Evolutionary conservation across 495 filamentous ascomycete species (phyloP).

Genomic region (Daldinia concentrica): DNA sequence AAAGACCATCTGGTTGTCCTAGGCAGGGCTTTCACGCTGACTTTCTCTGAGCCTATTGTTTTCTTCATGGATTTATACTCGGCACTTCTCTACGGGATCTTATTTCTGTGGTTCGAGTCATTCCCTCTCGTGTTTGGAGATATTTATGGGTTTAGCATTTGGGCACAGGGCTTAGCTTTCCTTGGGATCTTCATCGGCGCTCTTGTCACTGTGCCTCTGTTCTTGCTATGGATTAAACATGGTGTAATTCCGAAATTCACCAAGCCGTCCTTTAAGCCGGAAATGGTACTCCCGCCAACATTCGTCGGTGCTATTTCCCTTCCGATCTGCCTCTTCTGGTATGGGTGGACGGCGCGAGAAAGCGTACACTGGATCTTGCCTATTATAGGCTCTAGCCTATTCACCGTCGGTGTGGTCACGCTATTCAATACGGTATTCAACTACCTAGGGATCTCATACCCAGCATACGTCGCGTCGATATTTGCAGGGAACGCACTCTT

Average conservation of each 20-base stretch:
- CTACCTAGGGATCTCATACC: slow-evolving; percentile 53
- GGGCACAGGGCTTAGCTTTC: neutral
- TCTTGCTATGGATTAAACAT: neutral
- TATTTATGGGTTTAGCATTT: slow-evolving; percentile 22
- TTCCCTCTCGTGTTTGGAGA: slow-evolving; percentile 76
- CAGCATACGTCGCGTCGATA: slow-evolving; percentile 54
- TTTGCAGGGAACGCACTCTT: slow-evolving; percentile 60
- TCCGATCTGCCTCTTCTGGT: slow-evolving; percentile 61
- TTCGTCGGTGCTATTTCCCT: slow-evolving; percentile 52
- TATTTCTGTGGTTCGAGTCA: slow-evolving; percentile 85
- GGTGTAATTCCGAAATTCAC: slow-evolving; percentile 15
- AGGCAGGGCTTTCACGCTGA: slow-evolving; percentile 49
- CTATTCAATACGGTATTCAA: slow-evolving; percentile 65
- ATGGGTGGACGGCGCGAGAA: slow-evolving; percentile 57
- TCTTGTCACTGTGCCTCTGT: neutral
- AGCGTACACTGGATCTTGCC: slow-evolving; percentile 58
- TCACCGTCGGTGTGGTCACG: slow-evolving; percentile 62
- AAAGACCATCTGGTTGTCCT: slow-evolving; percentile 9
- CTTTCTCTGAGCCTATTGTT: slow-evolving; percentile 47
- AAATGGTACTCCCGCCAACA: slow-evolving; percentile 46
- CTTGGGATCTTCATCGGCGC: neutral
- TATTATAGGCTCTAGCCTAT: slow-evolving; percentile 59
- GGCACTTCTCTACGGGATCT: slow-evolving; percentile 75
- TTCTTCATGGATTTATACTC: slow-evolving; percentile 60
- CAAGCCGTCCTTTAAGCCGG: slow-evolving; percentile 34